Evolutionary conservation across 176 grass and related monocot genomes (phyloP), one percentile per base, ranked within the genome.

Genomic region (Urochloa ruziziensis): DNA sequence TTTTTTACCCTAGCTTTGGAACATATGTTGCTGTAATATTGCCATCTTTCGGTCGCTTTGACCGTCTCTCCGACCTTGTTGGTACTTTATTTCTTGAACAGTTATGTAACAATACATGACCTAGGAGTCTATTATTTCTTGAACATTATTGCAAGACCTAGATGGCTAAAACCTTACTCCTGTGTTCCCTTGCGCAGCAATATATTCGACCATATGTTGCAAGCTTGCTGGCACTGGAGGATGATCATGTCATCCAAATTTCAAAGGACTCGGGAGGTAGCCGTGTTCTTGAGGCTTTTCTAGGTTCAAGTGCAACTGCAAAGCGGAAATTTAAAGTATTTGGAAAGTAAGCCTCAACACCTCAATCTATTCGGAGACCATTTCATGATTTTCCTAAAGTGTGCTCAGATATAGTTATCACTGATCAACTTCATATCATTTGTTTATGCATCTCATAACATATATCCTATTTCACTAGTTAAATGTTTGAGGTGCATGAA

Each of bases 221-320:
- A 75, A 91, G 91, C 75, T 79, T 98, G 74, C 74, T 84, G 49
- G 90, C 85, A 67, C 90, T 98, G 85, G 76, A 91, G 52, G 80
- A 80, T 84, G 80, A 82, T 56, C 80, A 90, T 29, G 73, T 93
- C 51, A 73, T 95, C 73, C 87, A 95, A 88, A 90, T 88, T 74
- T 85, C 87, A 24, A 98, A 87, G 83, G 96, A 98, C 84, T 75
- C 93, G 18, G 96, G 96, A 62, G 96, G 96, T 65, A 76, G 80
- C 36, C 93, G 68, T 91, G 93, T 94, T 78, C 82, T 98, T 86
- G 96, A 98, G 80, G 87, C 91, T 84, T 98, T 98, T 85, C 91
- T 98, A 51, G 79, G 65, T 88, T 98, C 93, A 77, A 90, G 88
- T 89, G 81, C 89, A 34, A 81, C 90, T 59, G 18, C 76, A 63